These are phyloP conservation scores for Dioscorea zingiberensis DNA, from an alignment of 106 monocot genomes.

Conservation along the genomic window DNA sequence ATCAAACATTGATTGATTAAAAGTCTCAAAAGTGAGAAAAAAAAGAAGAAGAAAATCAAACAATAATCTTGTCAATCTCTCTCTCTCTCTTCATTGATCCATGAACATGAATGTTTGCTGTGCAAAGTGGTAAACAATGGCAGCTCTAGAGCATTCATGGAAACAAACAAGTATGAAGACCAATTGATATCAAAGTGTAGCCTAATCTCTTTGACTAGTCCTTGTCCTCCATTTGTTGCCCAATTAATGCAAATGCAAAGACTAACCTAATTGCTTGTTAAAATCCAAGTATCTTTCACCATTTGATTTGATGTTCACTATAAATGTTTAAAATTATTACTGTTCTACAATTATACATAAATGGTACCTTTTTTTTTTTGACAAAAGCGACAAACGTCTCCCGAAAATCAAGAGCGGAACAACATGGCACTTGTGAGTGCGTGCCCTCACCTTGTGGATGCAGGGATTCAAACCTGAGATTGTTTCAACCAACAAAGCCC, in stretches of 20 bases:
- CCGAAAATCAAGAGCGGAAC: too few species aligned
- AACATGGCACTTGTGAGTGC: too few species aligned
- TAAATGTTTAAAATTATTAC: background rate
- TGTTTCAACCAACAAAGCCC: too few species aligned
- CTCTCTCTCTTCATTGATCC: background rate
- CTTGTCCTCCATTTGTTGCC: background rate
- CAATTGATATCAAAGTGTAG: background rate
- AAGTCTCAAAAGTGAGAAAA: too few species aligned
- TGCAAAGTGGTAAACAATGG: background rate
- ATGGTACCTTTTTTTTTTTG: too few species aligned
- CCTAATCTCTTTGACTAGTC: too few species aligned
- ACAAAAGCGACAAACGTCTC: too few species aligned
- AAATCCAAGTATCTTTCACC: background rate
- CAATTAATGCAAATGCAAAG: background rate
- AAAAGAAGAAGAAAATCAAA: background rate
- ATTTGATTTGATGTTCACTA: background rate
- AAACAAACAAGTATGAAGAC: background rate
- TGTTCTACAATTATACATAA: background rate
- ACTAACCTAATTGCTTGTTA: too few species aligned
- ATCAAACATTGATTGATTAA: too few species aligned
- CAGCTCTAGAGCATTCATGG: background rate
- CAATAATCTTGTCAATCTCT: background rate
- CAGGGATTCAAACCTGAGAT: too few species aligned
- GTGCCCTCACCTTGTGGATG: too few species aligned
- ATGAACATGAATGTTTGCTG: background rate